Percentiles rank a stretch among this genome's conserved stretches.
phyloP scores from a whole-genome alignment of 148 eudicot species.

The Vaccinium darrowii region DNA sequence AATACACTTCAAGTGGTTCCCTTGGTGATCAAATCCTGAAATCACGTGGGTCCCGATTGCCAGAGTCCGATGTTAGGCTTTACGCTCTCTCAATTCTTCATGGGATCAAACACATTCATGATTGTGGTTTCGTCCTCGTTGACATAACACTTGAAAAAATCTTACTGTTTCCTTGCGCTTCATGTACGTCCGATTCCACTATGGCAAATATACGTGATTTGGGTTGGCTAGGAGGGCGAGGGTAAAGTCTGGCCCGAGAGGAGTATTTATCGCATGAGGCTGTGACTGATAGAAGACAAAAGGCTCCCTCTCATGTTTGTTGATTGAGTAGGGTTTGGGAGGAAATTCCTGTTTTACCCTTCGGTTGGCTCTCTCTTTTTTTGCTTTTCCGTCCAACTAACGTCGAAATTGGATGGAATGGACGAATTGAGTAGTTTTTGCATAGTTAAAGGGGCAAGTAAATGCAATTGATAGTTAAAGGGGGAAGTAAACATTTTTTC shows the following conservation, averaged over 20 bases:
- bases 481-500: too few species aligned
- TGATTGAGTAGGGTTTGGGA: too few species aligned
- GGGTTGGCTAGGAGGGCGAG: constrained; percentile 38
- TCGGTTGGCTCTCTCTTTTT: too few species aligned
- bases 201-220: constrained; percentile 37
- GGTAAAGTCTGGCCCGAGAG: constrained; percentile 24
- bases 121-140: constrained; percentile 31
- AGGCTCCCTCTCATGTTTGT: constrained; percentile 32
- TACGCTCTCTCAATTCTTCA: constrained; percentile 31
- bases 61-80: constrained; percentile 26
- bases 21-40: constrained; percentile 29
- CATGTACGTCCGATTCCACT: background rate
- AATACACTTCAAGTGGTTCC: constrained; percentile 46
- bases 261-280: constrained; percentile 44
- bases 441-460: too few species aligned
- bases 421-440: too few species aligned
- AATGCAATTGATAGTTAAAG: too few species aligned
- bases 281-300: constrained; percentile 27
- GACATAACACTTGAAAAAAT: constrained; percentile 43
- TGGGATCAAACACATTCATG: constrained; percentile 35
- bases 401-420: too few species aligned
- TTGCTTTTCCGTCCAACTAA: too few species aligned
- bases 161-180: constrained; percentile 18
- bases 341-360: too few species aligned
- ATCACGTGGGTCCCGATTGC: constrained; percentile 26